These are phyloP conservation scores for Cicer bijugum DNA, from an alignment of 306 rosid genomes.

Conservation along the genomic window DNA sequence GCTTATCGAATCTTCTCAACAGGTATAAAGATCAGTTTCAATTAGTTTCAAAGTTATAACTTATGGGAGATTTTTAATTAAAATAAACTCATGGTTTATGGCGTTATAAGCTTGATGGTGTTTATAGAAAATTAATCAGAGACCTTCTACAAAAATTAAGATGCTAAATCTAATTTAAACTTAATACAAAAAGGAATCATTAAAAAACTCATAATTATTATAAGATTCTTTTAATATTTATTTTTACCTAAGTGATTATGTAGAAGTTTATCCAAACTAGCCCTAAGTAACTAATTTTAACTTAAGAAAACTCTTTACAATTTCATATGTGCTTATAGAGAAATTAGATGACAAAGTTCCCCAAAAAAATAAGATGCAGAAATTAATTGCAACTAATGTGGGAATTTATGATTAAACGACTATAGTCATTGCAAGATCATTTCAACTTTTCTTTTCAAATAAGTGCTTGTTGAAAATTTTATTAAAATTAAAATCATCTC, in stretches of 20 bases:
- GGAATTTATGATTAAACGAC: background rate
- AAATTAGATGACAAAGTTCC: background rate
- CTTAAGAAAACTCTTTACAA: background rate
- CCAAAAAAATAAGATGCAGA: background rate
- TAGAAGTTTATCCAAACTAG: background rate
- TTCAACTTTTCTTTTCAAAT: background rate
- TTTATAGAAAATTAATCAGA: background rate
- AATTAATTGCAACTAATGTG: background rate
- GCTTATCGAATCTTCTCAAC: constrained; percentile 1
- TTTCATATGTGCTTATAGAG: background rate
- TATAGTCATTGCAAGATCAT: background rate
- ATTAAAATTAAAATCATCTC: background rate
- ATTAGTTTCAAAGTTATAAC: background rate
- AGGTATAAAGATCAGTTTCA: background rate
- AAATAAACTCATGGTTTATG: background rate
- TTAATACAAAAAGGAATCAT: background rate
- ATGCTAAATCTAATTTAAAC: constrained; percentile 11
- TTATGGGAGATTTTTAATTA: background rate
- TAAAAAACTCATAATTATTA: background rate
- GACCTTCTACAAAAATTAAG: background rate
- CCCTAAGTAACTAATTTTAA: background rate
- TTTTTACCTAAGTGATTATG: background rate
- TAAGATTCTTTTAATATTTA: background rate
- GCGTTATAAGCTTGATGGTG: background rate
- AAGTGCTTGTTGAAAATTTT: background rate